phyloP scores from a whole-genome alignment of 2,329 filamentous ascomycete species.

The Penicillium sp. region DNA sequence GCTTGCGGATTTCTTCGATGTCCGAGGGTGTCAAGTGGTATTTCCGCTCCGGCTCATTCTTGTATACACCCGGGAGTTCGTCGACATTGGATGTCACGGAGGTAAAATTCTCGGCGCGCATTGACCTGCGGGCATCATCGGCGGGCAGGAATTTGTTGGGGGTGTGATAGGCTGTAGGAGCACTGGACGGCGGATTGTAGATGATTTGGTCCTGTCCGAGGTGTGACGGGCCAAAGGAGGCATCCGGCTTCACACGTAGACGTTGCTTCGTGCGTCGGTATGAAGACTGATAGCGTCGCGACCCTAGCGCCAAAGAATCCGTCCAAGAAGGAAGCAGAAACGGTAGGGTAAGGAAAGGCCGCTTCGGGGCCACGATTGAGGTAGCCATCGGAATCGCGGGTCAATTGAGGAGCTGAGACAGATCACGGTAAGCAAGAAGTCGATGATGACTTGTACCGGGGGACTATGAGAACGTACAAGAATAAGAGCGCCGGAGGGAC shows the following conservation, averaged over 20 bases:
- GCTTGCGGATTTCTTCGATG: slow-evolving; percentile 54
- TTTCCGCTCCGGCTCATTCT: slow-evolving; percentile 51
- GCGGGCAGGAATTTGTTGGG: slow-evolving; percentile 60
- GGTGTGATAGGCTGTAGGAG: slow-evolving; percentile 60
- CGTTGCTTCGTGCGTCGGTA: slow-evolving; percentile 49
- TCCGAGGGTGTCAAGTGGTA: slow-evolving; percentile 57
- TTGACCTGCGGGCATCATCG: slow-evolving; percentile 50
- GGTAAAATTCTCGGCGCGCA: slow-evolving; percentile 39
- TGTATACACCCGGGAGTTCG: slow-evolving; percentile 48
- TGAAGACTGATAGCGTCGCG: slow-evolving; percentile 46
- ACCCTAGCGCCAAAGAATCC: slow-evolving; percentile 29
- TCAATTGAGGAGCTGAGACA: slow-evolving; percentile 4
- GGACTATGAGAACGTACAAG: not conserved
- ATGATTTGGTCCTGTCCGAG: slow-evolving; percentile 52
- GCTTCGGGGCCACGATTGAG: slow-evolving; percentile 27
- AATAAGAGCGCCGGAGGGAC: not conserved
- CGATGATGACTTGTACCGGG: not conserved
- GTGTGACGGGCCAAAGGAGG: slow-evolving; percentile 43
- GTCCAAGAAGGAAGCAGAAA: slow-evolving; percentile 39
- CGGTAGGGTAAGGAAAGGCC: slow-evolving; percentile 34
- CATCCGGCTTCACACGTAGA: slow-evolving; percentile 50
- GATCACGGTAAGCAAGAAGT: not conserved
- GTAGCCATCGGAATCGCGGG: slow-evolving; percentile 25
- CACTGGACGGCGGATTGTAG: slow-evolving; percentile 61
- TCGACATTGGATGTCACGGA: slow-evolving; percentile 17